Evolutionary conservation across 1,139 yeast species (phyloP).

Genomic region (Zygosaccharomyces sapae): DNA sequence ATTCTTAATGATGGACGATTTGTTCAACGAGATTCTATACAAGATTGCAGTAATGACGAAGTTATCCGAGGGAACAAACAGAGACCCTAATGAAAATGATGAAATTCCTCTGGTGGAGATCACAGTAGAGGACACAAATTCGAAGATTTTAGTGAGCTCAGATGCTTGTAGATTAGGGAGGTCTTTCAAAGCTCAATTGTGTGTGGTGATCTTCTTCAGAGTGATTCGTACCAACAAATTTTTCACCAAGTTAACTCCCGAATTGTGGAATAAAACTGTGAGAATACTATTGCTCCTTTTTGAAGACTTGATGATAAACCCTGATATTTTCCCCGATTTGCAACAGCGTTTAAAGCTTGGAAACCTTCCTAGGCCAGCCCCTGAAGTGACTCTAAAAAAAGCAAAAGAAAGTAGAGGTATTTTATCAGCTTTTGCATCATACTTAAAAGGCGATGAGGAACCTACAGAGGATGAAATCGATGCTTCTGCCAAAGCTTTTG

Average conservation of each 20-base stretch:
- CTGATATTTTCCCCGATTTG: slow-evolving; percentile 62
- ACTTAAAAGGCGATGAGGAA: slow-evolving; percentile 89
- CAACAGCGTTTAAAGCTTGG: slow-evolving; percentile 52
- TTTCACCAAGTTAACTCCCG: slow-evolving; percentile 33
- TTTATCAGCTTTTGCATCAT: slow-evolving; percentile 85
- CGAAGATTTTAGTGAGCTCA: slow-evolving; percentile 71
- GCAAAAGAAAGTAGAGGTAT: slow-evolving; percentile 65
- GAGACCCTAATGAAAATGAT: slow-evolving; percentile 33
- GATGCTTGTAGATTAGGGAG: slow-evolving; percentile 80
- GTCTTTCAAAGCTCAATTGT: slow-evolving; percentile 87
- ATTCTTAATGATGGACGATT: slow-evolving; percentile 51
- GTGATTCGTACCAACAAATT: slow-evolving; percentile 56
- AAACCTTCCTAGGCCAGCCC: slow-evolving; percentile 56
- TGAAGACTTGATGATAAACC: slow-evolving; percentile 66
- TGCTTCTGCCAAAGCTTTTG: slow-evolving; percentile 73
- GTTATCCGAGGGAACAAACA: slow-evolving; percentile 38
- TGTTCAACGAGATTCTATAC: slow-evolving; percentile 62
- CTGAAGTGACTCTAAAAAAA: slow-evolving; percentile 61
- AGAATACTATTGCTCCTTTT: slow-evolving; percentile 61
- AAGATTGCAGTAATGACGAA: slow-evolving; percentile 62
- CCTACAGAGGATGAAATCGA: slow-evolving; percentile 93
- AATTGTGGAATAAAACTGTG: slow-evolving; percentile 57
- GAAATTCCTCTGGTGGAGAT: slow-evolving; percentile 43
- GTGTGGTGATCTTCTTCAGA: slow-evolving; percentile 79
- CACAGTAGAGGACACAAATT: slow-evolving; percentile 45